Conservation (phyloP, 768 basidiomycete genomes). For the Clitopilus hobsonii region DNA sequence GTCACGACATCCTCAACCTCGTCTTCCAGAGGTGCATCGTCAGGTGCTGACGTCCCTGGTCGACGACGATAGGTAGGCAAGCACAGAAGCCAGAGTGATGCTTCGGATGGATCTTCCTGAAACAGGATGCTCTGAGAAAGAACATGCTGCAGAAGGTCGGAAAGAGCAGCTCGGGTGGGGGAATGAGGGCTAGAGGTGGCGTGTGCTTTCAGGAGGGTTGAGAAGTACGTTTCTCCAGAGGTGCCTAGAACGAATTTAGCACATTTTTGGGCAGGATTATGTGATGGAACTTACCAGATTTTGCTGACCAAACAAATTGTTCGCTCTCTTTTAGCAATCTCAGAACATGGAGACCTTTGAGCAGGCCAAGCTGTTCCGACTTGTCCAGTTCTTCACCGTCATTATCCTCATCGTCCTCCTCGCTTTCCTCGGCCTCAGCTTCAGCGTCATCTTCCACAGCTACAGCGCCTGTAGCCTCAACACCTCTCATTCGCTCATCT, state of each 20-base stretch:
- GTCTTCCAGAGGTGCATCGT: constrained; percentile 46
- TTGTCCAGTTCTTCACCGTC: constrained; percentile 18
- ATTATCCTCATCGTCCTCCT: constrained; percentile 21
- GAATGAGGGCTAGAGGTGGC: constrained; percentile 36
- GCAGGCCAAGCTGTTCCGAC: constrained; percentile 30
- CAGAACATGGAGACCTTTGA: constrained; percentile 74
- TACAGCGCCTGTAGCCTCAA: background rate
- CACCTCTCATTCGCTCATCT: background rate
- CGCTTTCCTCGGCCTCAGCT: constrained; percentile 6
- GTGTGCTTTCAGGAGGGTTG: constrained; percentile 67
- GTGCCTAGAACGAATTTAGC: constrained; percentile 23
- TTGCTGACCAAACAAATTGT: constrained; percentile 75
- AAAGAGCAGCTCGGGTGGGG: constrained; percentile 45
- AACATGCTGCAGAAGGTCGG: constrained; percentile 54
- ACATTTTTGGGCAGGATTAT: background rate
- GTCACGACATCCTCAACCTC: constrained; percentile 52
- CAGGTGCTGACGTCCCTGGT: constrained; percentile 37
- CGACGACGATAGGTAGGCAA: constrained; percentile 45
- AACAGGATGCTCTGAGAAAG: constrained; percentile 75
- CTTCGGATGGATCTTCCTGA: constrained; percentile 69
- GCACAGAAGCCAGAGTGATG: constrained; percentile 67
- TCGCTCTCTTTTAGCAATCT: constrained; percentile 71
- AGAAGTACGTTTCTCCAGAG: constrained; percentile 60
- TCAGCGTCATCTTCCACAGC: constrained; percentile 5
- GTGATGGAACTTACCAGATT: constrained; percentile 49